Evolutionary conservation across 2,329 filamentous ascomycete species (phyloP), one percentile per base, ranked within the genome.

Genomic region (Phaeosphaeria sp.): DNA sequence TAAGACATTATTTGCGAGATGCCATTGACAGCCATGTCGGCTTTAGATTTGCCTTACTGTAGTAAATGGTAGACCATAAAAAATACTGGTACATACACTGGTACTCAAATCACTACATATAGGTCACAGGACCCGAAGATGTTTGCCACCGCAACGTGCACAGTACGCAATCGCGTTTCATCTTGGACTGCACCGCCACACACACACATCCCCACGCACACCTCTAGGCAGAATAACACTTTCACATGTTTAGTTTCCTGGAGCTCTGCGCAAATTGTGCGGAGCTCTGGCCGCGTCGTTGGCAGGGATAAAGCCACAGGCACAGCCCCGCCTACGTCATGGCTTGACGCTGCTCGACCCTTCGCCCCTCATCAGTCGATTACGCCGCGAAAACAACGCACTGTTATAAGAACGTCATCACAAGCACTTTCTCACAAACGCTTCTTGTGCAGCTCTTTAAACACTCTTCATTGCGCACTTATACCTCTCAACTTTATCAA

Each of bases 251-350:
- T 58, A 53, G 18, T 46, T 68, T 67, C 65, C 48, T 65, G 59
- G 64, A 68, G 58, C 46, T 69, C 69, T 63, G 58, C 59, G 61
- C 50, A 50, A 54, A 48, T 58, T 60, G 58, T 59, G 59, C 58
- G 57, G 46, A 46, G 54, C 20, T 61, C 58, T 59, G 51, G 57
- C 50, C 57, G 49, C 52, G 60, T 41, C 56, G 61, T 50, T 52
- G 50, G 54, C 57, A 55, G 36, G 54, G 30, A 30, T n/a, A 43
- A 43, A 53, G 49, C 50, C 50, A 46, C 44, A 42, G 55, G 61
- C 64, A 66, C 62, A 61, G 64, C 64, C 64, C 62, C 64, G 57
- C 62, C 44, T 59, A 65, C 65, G 65, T 67, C 65, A 67, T 60
- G 46, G 55, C 46, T n/a, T 46, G 48, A 48, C 53, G 53, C 55